Conservation (phyloP, 139 green algal species). For the Chlorella sp. region DNA sequence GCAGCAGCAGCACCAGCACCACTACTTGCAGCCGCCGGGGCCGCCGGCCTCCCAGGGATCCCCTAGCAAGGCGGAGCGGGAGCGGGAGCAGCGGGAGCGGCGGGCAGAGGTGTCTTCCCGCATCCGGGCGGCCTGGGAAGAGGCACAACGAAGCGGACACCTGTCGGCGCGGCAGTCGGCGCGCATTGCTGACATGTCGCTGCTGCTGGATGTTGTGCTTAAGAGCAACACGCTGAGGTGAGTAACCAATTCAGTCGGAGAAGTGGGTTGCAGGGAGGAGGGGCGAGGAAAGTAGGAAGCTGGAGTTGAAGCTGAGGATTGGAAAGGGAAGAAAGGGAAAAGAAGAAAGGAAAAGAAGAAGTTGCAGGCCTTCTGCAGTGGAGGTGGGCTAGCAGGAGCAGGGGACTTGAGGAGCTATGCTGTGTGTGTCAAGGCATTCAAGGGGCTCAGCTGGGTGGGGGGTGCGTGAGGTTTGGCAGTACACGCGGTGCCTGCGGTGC, state of each 20-base stretch:
- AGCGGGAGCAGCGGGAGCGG: background rate
- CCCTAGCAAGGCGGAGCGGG: constrained; percentile 7
- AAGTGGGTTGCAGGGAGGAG: background rate
- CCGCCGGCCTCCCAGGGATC: background rate
- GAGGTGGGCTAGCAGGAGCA: too few species aligned
- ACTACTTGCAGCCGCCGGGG: background rate
- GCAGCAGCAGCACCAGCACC: constrained; percentile 7
- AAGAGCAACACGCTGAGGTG: constrained; percentile 61
- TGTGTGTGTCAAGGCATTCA: too few species aligned
- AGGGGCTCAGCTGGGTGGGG: too few species aligned
- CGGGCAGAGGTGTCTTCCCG: constrained; percentile 7
- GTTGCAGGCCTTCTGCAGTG: too few species aligned
- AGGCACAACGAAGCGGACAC: constrained; percentile 48
- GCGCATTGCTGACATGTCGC: constrained; percentile 84
- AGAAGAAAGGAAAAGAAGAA: too few species aligned
- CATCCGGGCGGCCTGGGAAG: constrained; percentile 18
- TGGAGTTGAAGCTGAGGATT: too few species aligned
- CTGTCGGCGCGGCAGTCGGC: constrained; percentile 77
- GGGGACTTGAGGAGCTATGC: too few species aligned
- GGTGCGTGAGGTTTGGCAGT: too few species aligned
- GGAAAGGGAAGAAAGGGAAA: too few species aligned
- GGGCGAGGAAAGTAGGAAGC: background rate
- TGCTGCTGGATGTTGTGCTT: constrained; percentile 88
- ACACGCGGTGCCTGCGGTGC: too few species aligned
- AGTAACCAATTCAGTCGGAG: background rate